Evolutionary conservation across 345 rosid species (phyloP), one percentile per base, ranked within the genome.

Genomic region (Kandelia obovata): DNA sequence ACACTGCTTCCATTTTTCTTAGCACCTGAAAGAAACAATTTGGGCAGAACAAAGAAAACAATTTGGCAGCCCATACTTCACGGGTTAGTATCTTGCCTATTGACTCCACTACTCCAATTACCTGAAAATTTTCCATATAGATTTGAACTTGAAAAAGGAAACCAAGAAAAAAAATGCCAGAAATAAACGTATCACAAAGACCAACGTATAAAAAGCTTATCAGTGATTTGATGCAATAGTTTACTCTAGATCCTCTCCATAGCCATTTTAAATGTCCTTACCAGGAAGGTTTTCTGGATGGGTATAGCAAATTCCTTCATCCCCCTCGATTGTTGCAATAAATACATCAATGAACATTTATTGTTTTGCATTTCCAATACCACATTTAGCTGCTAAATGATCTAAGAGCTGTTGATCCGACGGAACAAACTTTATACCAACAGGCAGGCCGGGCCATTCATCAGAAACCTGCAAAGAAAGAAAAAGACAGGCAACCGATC

Each of bases 271-370:
- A 2, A 25, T 10, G 6, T 56, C 59, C 77, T 72, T 47, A 89
- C 99, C 98, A 49, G 98, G 97, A 76, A 95, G 96, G 60, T 90
- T 85, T 83, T 85, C 79, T 8, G 99, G 99, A 79, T 95, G 99
- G 17, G 98, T 79, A 78, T 84, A 90, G 67, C 91, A 89, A 69
- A 95, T 95, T 78, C 99, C 99, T 61, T 80, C 80, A 51, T 86
- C 85, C 53, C 69, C 85, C 51, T 81, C 82, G 31, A 92, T 75
- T 1, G 95, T 83, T 19, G 80, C 80, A 70, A 90, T 90, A 58
- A 91, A 93, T 74, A 84, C 94, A 35, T 91, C 89, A 17, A 87
- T 81, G 31, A 91, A 84, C 23, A 65, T 0, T 63, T 93, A 89
- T 0, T 85, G 80, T 60, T 77, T 68, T 1, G 79, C 79, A 77